Percentiles rank a stretch among this genome's conserved stretches.
Conservation (phyloP, 441 rosid genomes). For the Populus hybrid region DNA sequence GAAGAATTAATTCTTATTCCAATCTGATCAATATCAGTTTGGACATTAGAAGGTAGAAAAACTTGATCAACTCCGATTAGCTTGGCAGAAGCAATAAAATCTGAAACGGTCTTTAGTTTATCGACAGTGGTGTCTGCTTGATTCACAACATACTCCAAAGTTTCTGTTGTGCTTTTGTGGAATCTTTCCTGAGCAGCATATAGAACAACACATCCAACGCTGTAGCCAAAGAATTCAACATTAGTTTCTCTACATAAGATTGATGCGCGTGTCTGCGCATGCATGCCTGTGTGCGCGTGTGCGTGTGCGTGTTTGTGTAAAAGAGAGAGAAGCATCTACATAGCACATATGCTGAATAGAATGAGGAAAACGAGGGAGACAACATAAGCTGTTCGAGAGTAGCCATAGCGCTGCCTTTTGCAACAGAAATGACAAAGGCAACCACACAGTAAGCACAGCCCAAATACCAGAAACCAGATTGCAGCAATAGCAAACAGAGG, state of each 20-base stretch:
- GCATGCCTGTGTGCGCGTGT: neutral
- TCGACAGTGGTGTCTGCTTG: constrained; percentile 64
- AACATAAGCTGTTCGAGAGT: constrained; percentile 62
- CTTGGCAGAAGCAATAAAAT: constrained; percentile 67
- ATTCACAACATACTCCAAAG: constrained; percentile 63
- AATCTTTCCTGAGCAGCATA: constrained; percentile 76
- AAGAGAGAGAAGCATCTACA: constrained; percentile 33
- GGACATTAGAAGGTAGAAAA: constrained; percentile 65
- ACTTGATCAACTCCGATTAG: constrained; percentile 62
- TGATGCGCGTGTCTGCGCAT: neutral
- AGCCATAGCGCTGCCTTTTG: constrained; percentile 52
- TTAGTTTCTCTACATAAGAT: constrained; percentile 3
- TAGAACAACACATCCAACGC: constrained; percentile 73
- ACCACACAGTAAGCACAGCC: constrained; percentile 49
- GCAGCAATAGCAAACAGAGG: constrained; percentile 60
- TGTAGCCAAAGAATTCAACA: constrained; percentile 27
- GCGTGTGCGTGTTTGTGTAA: neutral
- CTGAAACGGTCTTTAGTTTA: constrained; percentile 62
- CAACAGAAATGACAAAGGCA: constrained; percentile 49
- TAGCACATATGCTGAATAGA: constrained; percentile 59
- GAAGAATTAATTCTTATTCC: constrained; percentile 63
- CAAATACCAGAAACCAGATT: constrained; percentile 76
- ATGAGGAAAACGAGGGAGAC: constrained; percentile 67
- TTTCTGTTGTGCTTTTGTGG: constrained; percentile 56
- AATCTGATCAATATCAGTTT: constrained; percentile 71